Evolutionary conservation across 306 rosid genomes (phyloP).

Genomic region (Morella rubra): DNA sequence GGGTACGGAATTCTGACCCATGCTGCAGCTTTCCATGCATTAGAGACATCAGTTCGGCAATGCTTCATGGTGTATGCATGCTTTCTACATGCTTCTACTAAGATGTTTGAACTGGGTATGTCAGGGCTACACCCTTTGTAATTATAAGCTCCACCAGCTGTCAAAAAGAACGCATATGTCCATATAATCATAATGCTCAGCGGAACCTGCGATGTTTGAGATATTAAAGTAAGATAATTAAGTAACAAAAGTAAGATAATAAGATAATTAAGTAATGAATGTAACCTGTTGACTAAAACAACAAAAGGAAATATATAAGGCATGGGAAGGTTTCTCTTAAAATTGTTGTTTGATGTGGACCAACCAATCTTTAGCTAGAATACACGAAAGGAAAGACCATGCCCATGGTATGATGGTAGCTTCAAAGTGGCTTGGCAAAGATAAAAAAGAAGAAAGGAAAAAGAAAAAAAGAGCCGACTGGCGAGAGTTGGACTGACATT

Average conservation of each 20-base stretch:
- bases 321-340: neutral
- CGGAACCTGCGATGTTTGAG: slow-evolving; percentile 70
- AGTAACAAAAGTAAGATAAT: slow-evolving; percentile 11
- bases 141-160: slow-evolving; percentile 88
- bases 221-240: slow-evolving; percentile 14
- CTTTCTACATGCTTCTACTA: slow-evolving; percentile 71
- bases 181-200: slow-evolving; percentile 67
- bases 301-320: neutral
- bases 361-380: neutral
- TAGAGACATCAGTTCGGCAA: slow-evolving; percentile 86
- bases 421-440: no score
- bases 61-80: slow-evolving; percentile 82
- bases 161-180: slow-evolving; percentile 85
- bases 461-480: neutral
- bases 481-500: no score
- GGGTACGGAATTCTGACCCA: slow-evolving; percentile 89
- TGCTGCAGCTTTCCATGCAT: slow-evolving; percentile 69
- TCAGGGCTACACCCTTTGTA: slow-evolving; percentile 77
- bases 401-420: neutral
- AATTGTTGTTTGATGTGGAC: neutral
- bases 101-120: slow-evolving; percentile 84
- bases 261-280: slow-evolving; percentile 11
- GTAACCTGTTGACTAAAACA: slow-evolving; percentile 7
- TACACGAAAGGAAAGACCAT: neutral
- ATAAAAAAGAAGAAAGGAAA: neutral